A percentile compares a stretch with the other conserved stretches of the same genome.
These are phyloP conservation scores for Pichia cactophila DNA, from an alignment of 1,139 yeast species.

Conservation along the genomic window DNA sequence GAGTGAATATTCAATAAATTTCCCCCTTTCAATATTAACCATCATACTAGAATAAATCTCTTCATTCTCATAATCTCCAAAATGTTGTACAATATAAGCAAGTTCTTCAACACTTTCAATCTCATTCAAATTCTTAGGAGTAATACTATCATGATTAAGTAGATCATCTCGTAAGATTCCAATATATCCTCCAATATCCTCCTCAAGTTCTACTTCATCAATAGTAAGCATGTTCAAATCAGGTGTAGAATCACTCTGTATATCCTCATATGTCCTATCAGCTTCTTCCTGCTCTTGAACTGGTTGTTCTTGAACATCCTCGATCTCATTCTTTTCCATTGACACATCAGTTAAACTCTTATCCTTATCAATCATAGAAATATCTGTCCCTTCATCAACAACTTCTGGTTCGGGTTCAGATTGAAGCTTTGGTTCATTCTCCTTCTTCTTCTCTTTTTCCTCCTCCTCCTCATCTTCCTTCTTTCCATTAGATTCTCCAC, in stretches of 20 bases:
- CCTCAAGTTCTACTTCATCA: constrained; percentile 1
- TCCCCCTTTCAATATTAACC: neutral
- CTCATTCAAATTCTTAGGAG: neutral
- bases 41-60: neutral
- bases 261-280: constrained; percentile 6
- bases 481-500: neutral
- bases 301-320: neutral
- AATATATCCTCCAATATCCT: constrained; percentile 4
- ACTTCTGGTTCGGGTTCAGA: neutral
- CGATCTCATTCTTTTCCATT: neutral
- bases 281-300: neutral
- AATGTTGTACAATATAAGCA: neutral
- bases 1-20: neutral
- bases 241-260: constrained; percentile 24
- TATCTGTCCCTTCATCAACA: constrained; percentile 2
- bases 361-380: constrained; percentile 1
- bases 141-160: neutral
- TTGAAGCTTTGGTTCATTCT: no score
- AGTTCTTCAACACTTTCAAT: neutral
- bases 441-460: no score
- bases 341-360: neutral
- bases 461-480: no score
- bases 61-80: neutral
- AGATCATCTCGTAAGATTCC: constrained; percentile 5
- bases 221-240: constrained; percentile 20